phyloP scores from a whole-genome alignment of 768 basidiomycete genomes.

The Terana coerulea region DNA sequence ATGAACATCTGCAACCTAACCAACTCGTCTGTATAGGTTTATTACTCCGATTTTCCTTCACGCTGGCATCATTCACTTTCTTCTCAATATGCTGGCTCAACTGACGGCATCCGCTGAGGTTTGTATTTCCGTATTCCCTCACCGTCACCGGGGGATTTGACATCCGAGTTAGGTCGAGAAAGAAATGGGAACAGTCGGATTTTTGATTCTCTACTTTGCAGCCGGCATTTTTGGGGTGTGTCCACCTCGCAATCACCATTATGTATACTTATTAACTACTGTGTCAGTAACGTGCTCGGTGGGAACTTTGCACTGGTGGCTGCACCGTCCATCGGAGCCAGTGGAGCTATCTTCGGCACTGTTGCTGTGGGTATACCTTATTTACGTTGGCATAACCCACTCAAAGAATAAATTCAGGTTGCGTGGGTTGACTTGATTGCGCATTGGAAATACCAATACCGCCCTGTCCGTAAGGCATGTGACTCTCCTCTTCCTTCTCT shows the following conservation, averaged over 20 bases:
- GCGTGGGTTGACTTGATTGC: slow-evolving; percentile 88
- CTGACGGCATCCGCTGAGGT: slow-evolving; percentile 76
- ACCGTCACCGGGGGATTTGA: too few relatives aligned
- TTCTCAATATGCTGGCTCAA: slow-evolving; percentile 89
- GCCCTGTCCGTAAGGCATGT: slow-evolving; percentile 73
- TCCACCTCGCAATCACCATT: slow-evolving; percentile 7
- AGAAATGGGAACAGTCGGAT: slow-evolving; percentile 87
- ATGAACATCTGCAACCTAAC: neutral
- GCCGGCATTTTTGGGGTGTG: slow-evolving; percentile 91
- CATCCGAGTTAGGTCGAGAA: slow-evolving; percentile 73
- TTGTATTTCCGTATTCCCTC: slow-evolving; percentile 4
- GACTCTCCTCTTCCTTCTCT: neutral
- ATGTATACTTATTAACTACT: neutral
- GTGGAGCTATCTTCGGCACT: slow-evolving; percentile 89
- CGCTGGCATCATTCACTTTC: slow-evolving; percentile 91
- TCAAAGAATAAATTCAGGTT: slow-evolving; percentile 35
- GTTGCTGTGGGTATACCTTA: slow-evolving; percentile 50
- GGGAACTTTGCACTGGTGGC: slow-evolving; percentile 92
- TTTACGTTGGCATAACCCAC: neutral
- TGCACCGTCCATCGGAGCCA: slow-evolving; percentile 85
- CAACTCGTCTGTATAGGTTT: slow-evolving; percentile 37
- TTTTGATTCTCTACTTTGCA: slow-evolving; percentile 81
- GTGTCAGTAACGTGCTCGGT: slow-evolving; percentile 72
- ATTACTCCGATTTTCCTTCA: slow-evolving; percentile 90
- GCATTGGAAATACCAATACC: slow-evolving; percentile 88